Evolutionary conservation across 2,329 filamentous ascomycete genomes (phyloP), one percentile per base, ranked within the genome.

Genomic region (Trichoderma sp.): DNA sequence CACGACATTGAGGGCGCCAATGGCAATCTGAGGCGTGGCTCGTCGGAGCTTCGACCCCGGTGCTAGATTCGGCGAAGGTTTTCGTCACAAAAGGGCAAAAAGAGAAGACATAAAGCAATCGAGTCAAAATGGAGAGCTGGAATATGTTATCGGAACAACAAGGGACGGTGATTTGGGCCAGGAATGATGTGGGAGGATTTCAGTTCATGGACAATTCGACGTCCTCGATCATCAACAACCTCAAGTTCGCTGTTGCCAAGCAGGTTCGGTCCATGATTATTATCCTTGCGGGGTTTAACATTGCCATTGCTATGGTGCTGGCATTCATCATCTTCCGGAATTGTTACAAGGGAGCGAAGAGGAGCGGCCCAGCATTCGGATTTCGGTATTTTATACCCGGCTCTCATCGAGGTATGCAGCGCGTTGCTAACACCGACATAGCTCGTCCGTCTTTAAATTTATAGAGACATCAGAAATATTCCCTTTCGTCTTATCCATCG

Each of bases 191-290:
- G 25, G 61, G 39, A 10, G 78, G 75, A 35, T 78, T 78, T 64
- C 69, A 71, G 35, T 77, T 76, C 67, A 73, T 73, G 68, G 70
- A 73, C 71, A 86, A 84, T 73, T 77, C 78, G 35, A 82, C 83
- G 6, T 80, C 80, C 45, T 76, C 80, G 45, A 76, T 85, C 70
- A 81, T 84, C 71, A 84, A 84, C 72, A 75, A 85, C 70, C 80
- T 87, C 71, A 81, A 79, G 68, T 84, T 87, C 70, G 81, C 82
- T 34, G 80, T 83, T 17, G 83, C 83, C 70, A 87, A 84, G 73
- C 88, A 86, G 37, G 81, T 88, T 72, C 82, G 88, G 71, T 87
- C 84, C 19, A 88, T 87, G 27, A 86, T 86, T 52, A 84, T 89
- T 67, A 86, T 89, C 69, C 80, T 90, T 65, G 84, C 87, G 39